Base-by-base conservation (phyloP, 2,329 filamentous ascomycete genomes). In the Piedraia hortae region DNA sequence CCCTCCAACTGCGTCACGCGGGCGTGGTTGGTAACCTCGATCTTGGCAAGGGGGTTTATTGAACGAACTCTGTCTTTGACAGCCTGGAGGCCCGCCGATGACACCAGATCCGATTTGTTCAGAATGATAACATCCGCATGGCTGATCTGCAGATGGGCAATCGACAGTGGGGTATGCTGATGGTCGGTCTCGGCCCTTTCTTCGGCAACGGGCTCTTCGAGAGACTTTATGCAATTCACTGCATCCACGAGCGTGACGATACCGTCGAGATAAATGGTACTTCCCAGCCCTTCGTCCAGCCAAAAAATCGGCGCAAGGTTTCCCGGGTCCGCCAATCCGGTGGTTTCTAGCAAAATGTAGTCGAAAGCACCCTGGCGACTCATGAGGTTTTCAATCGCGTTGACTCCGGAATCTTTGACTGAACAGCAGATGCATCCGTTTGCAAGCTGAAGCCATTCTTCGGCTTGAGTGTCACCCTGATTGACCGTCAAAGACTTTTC, bases 391-490 rank as follows among this genome's bases (percentile, higher is more conserved):
- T 97, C 85, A 24, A 97, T 89, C 16, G 85, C 85, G 33, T 75
- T 75, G 16, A 97, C 82, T 7, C 85, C 85, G 1, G 71, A 66
- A 43, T 97, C 85, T 66, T 91, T 97, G 36, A 93, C 80, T 3
- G 78, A 89, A 48, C 85, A 97, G 50, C 85, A 97, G 33, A 97
- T 78, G 43, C 85, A 97, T 30, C 85, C 85, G 35, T 97, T 97
- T 23, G 75, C 78, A 23, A 97, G 65, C 29, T 91, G 80, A 13
- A 97, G 63, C 74, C 88, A 97, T 52, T 90, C 78, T 4, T 82
- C 73, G 38, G 77, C 61, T 38, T 82, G 63, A 17, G 66, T 72
- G 27, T 69, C 71, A 20, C 32, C 33, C 41, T 80, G 67, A 42
- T 70, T 89, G 34, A 97, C 67, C 0, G 82, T 93, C 29, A 97